Evolutionary conservation across 2,329 filamentous ascomycete genomes (phyloP).

Genomic region (Curvularia eragrostidis): DNA sequence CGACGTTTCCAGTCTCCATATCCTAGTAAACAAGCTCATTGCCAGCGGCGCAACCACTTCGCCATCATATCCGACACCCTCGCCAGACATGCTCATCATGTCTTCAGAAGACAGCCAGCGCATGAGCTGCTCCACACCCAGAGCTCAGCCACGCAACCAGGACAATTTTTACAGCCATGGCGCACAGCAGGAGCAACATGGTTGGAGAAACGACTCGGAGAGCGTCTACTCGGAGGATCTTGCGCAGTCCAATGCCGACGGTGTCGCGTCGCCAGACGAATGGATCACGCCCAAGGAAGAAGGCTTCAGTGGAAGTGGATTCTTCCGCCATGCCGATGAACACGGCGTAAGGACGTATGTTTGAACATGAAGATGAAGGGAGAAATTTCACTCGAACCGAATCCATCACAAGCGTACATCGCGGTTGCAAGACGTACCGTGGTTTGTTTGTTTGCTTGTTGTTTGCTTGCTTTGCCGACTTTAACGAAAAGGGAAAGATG

Average conservation of each 20-base stretch:
- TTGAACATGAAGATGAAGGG: background rate
- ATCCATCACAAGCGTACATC: too few species aligned
- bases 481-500: background rate
- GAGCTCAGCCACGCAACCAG: slow-evolving; percentile 23
- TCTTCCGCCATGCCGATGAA: slow-evolving; percentile 21
- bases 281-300: slow-evolving; percentile 51
- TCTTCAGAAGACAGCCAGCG: slow-evolving; percentile 30
- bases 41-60: slow-evolving; percentile 22
- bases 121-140: slow-evolving; percentile 32
- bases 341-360: slow-evolving; percentile 6
- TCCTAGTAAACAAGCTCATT: slow-evolving; percentile 39
- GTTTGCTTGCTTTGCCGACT: too few species aligned
- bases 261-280: slow-evolving; percentile 39
- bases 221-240: slow-evolving; percentile 20
- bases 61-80: slow-evolving; percentile 44
- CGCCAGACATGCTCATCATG: slow-evolving; percentile 38
- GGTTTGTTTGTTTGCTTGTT: background rate
- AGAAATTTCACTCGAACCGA: too few species aligned
- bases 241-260: slow-evolving; percentile 20
- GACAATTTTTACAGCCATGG: background rate
- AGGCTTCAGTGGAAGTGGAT: slow-evolving; percentile 30
- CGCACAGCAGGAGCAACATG: background rate
- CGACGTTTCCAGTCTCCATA: slow-evolving; percentile 42
- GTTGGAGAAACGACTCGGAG: slow-evolving; percentile 12
- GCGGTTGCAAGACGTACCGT: background rate